Evolutionary conservation across 768 basidiomycete genomes (phyloP), one percentile per base, ranked within the genome.

Genomic region (Suillus ampliporus): DNA sequence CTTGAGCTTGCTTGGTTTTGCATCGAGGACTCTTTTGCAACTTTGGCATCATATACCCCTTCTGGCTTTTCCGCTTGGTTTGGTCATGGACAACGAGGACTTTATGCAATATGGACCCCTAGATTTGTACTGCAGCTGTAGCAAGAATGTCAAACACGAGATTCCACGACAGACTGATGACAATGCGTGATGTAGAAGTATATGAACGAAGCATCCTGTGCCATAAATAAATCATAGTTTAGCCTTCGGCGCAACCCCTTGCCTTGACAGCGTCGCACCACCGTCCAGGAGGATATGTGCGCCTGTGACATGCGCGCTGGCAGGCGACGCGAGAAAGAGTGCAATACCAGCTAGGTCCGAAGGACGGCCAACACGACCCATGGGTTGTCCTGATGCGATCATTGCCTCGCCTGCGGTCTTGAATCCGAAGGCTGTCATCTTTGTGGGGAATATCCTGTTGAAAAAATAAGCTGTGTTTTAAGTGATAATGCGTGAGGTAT

Each of bases 351-450:
- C 91, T 64, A 91, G 83, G 66, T 94, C 92, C 35, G 82, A 77
- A 3, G 89, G 81, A 3, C 72, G 68, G 3, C 92, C 92, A 62
- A 84, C 79, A 6, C 92, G 88, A 28, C 90, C 90, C 90, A 58
- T 87, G 26, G 91, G 91, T 63, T 92, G 90, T 19, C 68, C 71
- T 1, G 79, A 71, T 43, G 78, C 80, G 62, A 91, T 82, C 9
- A 68, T 76, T 26, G 84, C 82, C 62, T 84, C 84, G 8, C 89
- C 88, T 3, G 74, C 75, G 2, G 71, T 80, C 67, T 85, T 84
- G 66, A 92, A 76, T 4, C 86, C 89, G 56, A 79, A 92, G 0
- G 89, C 86, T 1, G 92, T 94, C 92, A 95, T 94, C 78, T 89
- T 92, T 51, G 89, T 90, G 0, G 90, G 91, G 78, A 91, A 95